phyloP scores from a whole-genome alignment of 1,284 basidiomycete species.

The Leccinum pachyderme region DNA sequence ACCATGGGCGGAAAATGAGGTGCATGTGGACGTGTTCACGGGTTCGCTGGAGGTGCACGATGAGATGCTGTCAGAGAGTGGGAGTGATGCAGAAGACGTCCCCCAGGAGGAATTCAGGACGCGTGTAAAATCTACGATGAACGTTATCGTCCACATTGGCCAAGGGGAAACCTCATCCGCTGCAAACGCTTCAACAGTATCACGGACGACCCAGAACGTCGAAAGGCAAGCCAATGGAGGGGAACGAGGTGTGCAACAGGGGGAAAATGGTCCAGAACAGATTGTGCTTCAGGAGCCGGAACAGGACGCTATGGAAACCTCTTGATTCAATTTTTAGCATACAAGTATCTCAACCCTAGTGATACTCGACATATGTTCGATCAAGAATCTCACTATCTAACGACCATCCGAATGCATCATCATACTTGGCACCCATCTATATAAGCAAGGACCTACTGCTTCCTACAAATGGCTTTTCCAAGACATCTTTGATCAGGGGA shows the following conservation, averaged over 20 bases:
- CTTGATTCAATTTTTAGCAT: conserved; percentile 11
- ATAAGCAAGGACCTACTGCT: not conserved
- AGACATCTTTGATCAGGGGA: not conserved
- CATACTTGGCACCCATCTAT: not conserved
- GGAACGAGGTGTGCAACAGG: conserved; percentile 1
- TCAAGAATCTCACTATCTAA: conserved; percentile 1
- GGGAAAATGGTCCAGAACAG: conserved; percentile 14
- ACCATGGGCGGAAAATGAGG: conserved; percentile 64
- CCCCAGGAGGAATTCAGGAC: conserved; percentile 58
- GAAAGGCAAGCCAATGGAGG: conserved; percentile 14
- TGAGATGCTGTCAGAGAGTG: conserved; percentile 74
- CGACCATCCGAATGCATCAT: not conserved
- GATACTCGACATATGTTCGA: not conserved
- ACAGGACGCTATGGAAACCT: conserved; percentile 34
- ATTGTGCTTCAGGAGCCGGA: conserved; percentile 38
- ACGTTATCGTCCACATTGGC: conserved; percentile 59
- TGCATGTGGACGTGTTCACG: conserved; percentile 68
- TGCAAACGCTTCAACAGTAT: conserved; percentile 10
- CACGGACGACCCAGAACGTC: conserved; percentile 13
- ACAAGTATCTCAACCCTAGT: not conserved
- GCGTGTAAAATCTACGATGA: conserved; percentile 67
- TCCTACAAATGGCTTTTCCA: not conserved
- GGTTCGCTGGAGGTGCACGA: conserved; percentile 79
- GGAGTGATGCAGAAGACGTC: conserved; percentile 44
- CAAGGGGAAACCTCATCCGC: conserved; percentile 46